Evolutionary conservation across 225 moss, liverwort and hornwort genomes (phyloP).

Genomic region (Anthoceros angustus): DNA sequence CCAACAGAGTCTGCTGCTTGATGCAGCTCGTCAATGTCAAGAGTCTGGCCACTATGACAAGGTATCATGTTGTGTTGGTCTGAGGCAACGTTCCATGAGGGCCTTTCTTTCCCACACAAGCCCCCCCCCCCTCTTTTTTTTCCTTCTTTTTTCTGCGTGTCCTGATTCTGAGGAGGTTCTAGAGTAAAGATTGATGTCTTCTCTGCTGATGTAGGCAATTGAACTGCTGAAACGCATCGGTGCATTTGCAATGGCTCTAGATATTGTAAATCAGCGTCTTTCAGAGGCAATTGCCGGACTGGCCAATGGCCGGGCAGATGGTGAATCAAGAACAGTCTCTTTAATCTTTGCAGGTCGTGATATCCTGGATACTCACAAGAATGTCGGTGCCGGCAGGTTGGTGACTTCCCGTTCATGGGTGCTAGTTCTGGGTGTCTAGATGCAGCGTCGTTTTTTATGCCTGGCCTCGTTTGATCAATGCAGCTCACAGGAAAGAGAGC

Average conservation of each 20-base stretch:
- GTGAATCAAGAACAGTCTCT: slow-evolving; percentile 75
- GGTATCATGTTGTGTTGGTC: slow-evolving; percentile 17
- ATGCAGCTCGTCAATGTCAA: slow-evolving; percentile 87
- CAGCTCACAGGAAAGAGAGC: slow-evolving; percentile 56
- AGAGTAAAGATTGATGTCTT: neutral
- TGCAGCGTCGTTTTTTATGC: slow-evolving; percentile 7
- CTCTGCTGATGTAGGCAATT: slow-evolving; percentile 36
- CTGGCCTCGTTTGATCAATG: slow-evolving; percentile 8
- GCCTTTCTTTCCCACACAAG: too few species aligned
- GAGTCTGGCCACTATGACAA: slow-evolving; percentile 82
- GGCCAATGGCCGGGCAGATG: slow-evolving; percentile 82
- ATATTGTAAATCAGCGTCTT: slow-evolving; percentile 77
- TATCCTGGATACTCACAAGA: slow-evolving; percentile 64
- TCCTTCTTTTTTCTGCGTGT: neutral
- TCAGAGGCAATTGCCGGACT: slow-evolving; percentile 79
- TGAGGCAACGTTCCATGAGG: neutral
- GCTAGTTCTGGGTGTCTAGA: slow-evolving; percentile 4
- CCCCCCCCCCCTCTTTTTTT: neutral
- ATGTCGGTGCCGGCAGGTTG: slow-evolving; percentile 60
- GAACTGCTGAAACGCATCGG: slow-evolving; percentile 78
- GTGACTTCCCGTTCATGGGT: neutral
- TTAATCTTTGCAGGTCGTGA: slow-evolving; percentile 72
- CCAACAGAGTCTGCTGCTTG: slow-evolving; percentile 57
- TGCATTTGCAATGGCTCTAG: slow-evolving; percentile 70
- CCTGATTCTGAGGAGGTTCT: slow-evolving; percentile 5